phyloP scores from a whole-genome alignment of 2,329 filamentous ascomycete species.

The Aspergillus sergii region DNA sequence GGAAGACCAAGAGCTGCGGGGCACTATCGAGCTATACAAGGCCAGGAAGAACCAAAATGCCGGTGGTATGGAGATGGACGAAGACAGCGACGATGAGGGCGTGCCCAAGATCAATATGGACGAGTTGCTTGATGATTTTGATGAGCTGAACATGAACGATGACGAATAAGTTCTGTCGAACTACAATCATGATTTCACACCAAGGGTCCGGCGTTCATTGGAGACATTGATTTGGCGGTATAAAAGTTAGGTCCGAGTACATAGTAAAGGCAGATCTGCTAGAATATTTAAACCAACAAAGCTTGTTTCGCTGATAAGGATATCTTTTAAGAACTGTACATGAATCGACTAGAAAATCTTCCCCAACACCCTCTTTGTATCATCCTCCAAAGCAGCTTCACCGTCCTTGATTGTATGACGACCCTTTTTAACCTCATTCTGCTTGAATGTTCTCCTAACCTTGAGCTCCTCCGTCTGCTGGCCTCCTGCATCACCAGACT shows the following conservation, averaged over 20 bases:
- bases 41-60: slow-evolving; percentile 52
- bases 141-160: slow-evolving; percentile 74
- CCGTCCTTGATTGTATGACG: slow-evolving; percentile 30
- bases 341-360: slow-evolving; percentile 45
- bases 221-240: not conserved
- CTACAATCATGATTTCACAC: not conserved
- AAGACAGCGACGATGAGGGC: slow-evolving; percentile 60
- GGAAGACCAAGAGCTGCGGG: slow-evolving; percentile 85
- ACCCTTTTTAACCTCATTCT: slow-evolving; percentile 41
- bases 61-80: slow-evolving; percentile 57
- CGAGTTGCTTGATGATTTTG: slow-evolving; percentile 87
- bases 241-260: not conserved
- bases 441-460: slow-evolving; percentile 43
- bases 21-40: slow-evolving; percentile 86
- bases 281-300: not conserved
- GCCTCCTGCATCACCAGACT: slow-evolving; percentile 18
- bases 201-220: slow-evolving; percentile 1
- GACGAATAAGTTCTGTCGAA: slow-evolving; percentile 22
- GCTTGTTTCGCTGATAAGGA: slow-evolving; percentile 8
- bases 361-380: slow-evolving; percentile 47
- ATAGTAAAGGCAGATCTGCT: slow-evolving; percentile 1
- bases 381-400: slow-evolving; percentile 33
- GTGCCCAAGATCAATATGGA: slow-evolving; percentile 74
- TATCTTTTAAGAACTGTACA: slow-evolving; percentile 7
- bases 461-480: slow-evolving; percentile 19